Base-by-base conservation (phyloP, 1,284 basidiomycete species). In the Cronartium quercuum region DNA sequence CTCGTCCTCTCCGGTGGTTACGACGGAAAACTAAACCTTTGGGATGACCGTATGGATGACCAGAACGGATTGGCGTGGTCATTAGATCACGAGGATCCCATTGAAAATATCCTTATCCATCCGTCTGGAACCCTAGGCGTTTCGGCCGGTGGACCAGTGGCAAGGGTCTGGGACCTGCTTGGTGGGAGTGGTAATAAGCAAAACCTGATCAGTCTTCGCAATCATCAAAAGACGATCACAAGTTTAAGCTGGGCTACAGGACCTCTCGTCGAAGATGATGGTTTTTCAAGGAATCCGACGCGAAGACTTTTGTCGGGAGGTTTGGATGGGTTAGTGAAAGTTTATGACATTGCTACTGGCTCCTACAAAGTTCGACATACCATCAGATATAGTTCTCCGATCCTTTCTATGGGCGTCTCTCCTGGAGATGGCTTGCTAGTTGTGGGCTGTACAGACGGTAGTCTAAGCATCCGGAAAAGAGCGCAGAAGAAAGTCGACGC, bases 141-240 rank as follows among this genome's bases (percentile, higher is more conserved):
- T 47, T 92, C 91, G 4, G 88, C 91, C 1, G 90, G 94, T 13
- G 96, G 96, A 0, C 92, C 96, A 1, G 93, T 98, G 76, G 84
- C 98, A 75, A 89, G 93, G 42, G 88, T 93, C 0, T 99, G 96
- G 95, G 96, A 99, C 82, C 84, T 99, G 47, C 89, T 95, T 41
- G 92, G 93, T 55, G 94, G 92, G 38, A 92, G 77, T 77, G 18
- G 70, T 24, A 75, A 77, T 44, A 71, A 75, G 38, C 75, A 77
- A 61, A 96, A 93, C 82, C 86, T 90, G 2, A 87, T 90, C 61
- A 94, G 94, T 6, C 82, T 97, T 76, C 93, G 91, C 41, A 98
- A 98, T 83, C 96, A 99, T 82, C 95, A 98, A 83, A 99, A 99
- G 84, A 95, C 94, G 0, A 88, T 99, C 76, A 98, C 95, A 0